A percentile compares a stretch with the other conserved stretches of the same genome.
Conservation (phyloP, 2,329 filamentous ascomycete genomes). For the Fusarium agapanthi region DNA sequence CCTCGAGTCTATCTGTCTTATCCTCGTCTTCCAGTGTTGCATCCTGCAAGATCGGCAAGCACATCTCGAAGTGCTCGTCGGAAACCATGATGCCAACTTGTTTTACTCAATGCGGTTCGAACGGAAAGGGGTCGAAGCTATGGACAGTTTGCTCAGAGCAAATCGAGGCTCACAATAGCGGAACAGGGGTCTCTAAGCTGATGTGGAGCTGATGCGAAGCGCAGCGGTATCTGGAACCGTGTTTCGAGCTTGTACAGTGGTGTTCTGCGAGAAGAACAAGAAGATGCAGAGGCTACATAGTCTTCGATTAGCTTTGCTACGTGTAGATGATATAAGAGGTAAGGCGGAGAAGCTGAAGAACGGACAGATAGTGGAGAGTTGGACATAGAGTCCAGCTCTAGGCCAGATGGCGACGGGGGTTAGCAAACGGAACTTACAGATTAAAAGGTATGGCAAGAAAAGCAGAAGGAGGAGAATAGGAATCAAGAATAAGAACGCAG, state of each 20-base stretch:
- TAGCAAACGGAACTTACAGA: constrained; percentile 29
- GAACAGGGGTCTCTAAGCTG: constrained; percentile 27
- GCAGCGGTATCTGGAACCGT: constrained; percentile 6
- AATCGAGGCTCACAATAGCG: constrained; percentile 19
- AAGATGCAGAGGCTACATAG: constrained; percentile 32
- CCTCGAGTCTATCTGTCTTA: constrained; percentile 90
- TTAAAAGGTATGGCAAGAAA: constrained; percentile 30
- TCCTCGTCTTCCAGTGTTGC: constrained; percentile 88
- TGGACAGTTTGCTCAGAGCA: constrained; percentile 22
- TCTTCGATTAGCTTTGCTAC: constrained; percentile 28
- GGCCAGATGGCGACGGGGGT: neutral
- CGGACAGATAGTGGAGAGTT: constrained; percentile 35
- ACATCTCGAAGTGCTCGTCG: constrained; percentile 91
- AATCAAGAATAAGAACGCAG: constrained; percentile 24
- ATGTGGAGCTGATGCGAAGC: constrained; percentile 20
- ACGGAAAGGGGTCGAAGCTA: constrained; percentile 20
- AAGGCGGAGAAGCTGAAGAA: constrained; percentile 30
- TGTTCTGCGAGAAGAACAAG: constrained; percentile 20
- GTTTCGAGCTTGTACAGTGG: constrained; percentile 8
- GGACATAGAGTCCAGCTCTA: constrained; percentile 10
- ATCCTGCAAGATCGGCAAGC: constrained; percentile 87
- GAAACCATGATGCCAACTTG: constrained; percentile 76
- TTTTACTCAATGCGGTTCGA: constrained; percentile 11
- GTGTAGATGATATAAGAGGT: constrained; percentile 3
- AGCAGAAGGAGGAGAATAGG: constrained; percentile 11